A percentile compares a stretch with the other conserved stretches of the same genome.
Conservation (phyloP, 1,284 basidiomycete species). For the Leccinum huronense region DNA sequence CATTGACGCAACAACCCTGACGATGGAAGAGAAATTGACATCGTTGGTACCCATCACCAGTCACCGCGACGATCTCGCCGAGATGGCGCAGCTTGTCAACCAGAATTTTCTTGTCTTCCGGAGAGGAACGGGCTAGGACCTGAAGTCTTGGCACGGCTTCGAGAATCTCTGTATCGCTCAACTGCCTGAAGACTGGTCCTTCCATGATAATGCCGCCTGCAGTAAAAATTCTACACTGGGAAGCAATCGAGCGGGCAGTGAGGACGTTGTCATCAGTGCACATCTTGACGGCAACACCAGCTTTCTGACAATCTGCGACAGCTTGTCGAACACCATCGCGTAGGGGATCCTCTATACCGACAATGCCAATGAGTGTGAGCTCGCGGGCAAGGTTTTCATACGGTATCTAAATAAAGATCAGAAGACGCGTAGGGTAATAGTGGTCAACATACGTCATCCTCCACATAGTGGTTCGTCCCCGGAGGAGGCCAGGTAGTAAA, state of each 20-base stretch:
- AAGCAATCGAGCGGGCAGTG: constrained; percentile 90
- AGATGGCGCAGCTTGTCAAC: constrained; percentile 86
- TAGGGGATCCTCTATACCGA: constrained; percentile 95
- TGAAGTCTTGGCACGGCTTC: constrained; percentile 70
- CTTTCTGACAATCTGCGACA: constrained; percentile 81
- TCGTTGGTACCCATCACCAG: constrained; percentile 98
- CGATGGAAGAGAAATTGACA: constrained; percentile 95
- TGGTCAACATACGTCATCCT: constrained; percentile 49
- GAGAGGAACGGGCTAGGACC: constrained; percentile 92
- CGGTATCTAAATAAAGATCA: constrained; percentile 47
- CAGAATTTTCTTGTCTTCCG: constrained; percentile 93
- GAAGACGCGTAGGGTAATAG: not conserved
- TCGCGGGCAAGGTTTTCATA: constrained; percentile 73
- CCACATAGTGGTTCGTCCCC: constrained; percentile 42
- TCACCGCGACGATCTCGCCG: constrained; percentile 95
- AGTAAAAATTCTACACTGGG: constrained; percentile 93
- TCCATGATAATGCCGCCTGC: constrained; percentile 96
- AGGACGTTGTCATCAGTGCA: constrained; percentile 98
- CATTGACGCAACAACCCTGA: constrained; percentile 98
- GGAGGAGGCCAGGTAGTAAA: constrained; percentile 84
- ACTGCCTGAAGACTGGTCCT: constrained; percentile 75
- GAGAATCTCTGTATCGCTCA: constrained; percentile 54
- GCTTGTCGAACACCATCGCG: constrained; percentile 88
- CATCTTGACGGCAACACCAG: constrained; percentile 98
- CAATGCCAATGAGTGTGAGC: constrained; percentile 84